A percentile compares a stretch with the other conserved stretches of the same genome.
Conservation (phyloP, 2,329 filamentous ascomycete genomes). For the Hymenotorrendiella dingleyae region DNA sequence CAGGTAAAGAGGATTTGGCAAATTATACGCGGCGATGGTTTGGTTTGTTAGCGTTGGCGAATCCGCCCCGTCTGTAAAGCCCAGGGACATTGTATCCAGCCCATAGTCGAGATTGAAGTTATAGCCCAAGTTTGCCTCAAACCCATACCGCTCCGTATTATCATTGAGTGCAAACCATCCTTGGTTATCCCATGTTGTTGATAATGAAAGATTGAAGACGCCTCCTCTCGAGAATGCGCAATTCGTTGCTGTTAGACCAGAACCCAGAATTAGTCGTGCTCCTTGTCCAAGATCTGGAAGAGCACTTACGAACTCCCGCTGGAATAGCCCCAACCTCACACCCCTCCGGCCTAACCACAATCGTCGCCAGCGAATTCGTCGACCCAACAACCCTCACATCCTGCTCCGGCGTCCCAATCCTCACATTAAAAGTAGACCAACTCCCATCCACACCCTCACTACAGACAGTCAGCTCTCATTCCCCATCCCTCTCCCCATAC, state of each 20-base stretch:
- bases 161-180: too few species aligned
- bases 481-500: too few species aligned
- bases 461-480: too few species aligned
- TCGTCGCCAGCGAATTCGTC: slow-evolving; percentile 63
- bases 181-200: slow-evolving; percentile 35
- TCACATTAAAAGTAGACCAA: slow-evolving; percentile 64
- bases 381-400: slow-evolving; percentile 51
- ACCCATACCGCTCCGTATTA: too few species aligned
- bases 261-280: too few species aligned
- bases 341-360: slow-evolving; percentile 54
- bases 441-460: too few species aligned
- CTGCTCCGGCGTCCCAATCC: slow-evolving; percentile 46
- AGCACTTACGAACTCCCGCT: too few species aligned
- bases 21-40: slow-evolving; percentile 13
- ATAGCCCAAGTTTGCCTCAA: slow-evolving; percentile 16
- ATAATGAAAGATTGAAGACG: slow-evolving; percentile 50
- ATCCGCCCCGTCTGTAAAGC: slow-evolving; percentile 16
- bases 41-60: slow-evolving; percentile 20
- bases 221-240: slow-evolving; percentile 53
- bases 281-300: too few species aligned
- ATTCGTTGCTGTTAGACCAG: too few species aligned
- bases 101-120: slow-evolving; percentile 17
- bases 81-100: slow-evolving; percentile 17
- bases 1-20: slow-evolving; percentile 21
- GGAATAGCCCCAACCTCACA: slow-evolving; percentile 39